Conservation (phyloP, 768 basidiomycete genomes). For the Boletus coccyginus region DNA sequence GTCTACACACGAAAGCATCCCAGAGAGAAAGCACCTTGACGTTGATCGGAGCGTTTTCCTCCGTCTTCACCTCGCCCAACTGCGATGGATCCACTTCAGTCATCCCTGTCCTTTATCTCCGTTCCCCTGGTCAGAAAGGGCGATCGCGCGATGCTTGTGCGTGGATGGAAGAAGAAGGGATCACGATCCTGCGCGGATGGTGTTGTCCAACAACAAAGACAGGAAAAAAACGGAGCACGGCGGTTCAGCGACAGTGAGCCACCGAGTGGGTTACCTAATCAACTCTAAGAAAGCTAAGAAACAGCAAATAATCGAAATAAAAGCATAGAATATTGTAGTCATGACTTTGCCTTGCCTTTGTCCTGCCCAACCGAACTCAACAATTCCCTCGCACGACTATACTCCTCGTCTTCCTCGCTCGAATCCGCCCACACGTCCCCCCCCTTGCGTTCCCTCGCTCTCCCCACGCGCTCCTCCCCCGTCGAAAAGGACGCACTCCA, state of each 20-base stretch:
- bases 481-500: slow-evolving; percentile 10
- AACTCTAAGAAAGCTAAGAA: not conserved
- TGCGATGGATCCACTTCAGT: slow-evolving; percentile 9
- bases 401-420: slow-evolving; percentile 72
- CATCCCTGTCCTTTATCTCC: slow-evolving; percentile 1
- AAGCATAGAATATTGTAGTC: not conserved
- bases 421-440: slow-evolving; percentile 69
- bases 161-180: not conserved
- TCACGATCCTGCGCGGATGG: not conserved
- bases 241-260: not conserved
- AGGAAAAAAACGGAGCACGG: too few species aligned
- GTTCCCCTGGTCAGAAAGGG: not conserved
- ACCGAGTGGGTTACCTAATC: slow-evolving; percentile 10
- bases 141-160: slow-evolving; percentile 1
- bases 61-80: slow-evolving; percentile 45
- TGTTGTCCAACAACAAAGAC: too few species aligned
- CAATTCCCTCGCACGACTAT: slow-evolving; percentile 53
- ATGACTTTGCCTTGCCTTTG: slow-evolving; percentile 9
- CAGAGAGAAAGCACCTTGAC: slow-evolving; percentile 55
- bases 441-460: not conserved
- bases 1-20: too few species aligned
- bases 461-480: not conserved
- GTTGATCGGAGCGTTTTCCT: slow-evolving; percentile 66
- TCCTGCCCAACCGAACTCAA: slow-evolving; percentile 45
- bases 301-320: not conserved